A percentile compares a stretch with the other conserved stretches of the same genome.
These are phyloP conservation scores for Calonectria ilicicola DNA, from an alignment of 2,329 filamentous ascomycete species.

Conservation along the genomic window DNA sequence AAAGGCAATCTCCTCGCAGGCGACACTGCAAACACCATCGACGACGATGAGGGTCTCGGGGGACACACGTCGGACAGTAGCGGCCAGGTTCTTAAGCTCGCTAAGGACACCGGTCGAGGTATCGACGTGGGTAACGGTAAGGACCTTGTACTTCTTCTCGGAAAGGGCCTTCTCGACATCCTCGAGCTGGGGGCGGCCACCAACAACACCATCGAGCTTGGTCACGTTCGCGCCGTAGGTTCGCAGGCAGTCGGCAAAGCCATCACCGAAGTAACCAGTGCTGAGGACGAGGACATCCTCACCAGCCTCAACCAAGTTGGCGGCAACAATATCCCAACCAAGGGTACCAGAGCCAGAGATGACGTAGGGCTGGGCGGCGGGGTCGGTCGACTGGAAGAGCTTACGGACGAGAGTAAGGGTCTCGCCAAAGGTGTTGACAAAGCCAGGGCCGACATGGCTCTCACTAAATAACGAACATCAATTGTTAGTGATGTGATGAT, in stretches of 20 bases:
- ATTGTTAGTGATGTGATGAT: conserved; percentile 8
- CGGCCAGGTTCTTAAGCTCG: conserved; percentile 86
- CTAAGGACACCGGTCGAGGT: conserved; percentile 96
- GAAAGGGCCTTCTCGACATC: conserved; percentile 91
- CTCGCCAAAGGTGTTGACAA: conserved; percentile 92
- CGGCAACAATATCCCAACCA: conserved; percentile 96
- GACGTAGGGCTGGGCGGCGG: conserved; percentile 89
- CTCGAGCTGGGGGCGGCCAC: conserved; percentile 84
- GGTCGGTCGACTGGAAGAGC: conserved; percentile 91
- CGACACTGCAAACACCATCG: conserved; percentile 97
- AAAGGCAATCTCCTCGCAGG: conserved; percentile 94
- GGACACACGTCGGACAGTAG: conserved; percentile 86
- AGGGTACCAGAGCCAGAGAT: conserved; percentile 95
- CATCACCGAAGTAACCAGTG: conserved; percentile 97
- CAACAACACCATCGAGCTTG: conserved; percentile 89
- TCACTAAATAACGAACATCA: conserved; percentile 68
- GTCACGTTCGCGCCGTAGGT: conserved; percentile 93
- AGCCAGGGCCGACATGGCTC: conserved; percentile 90
- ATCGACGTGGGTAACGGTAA: conserved; percentile 97
- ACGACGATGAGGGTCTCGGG: conserved; percentile 93
- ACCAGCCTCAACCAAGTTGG: conserved; percentile 89
- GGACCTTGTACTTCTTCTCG: conserved; percentile 91
- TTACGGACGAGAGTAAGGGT: conserved; percentile 88
- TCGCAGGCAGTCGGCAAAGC: conserved; percentile 90
- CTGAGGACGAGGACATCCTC: conserved; percentile 94